Percentiles rank a stretch among this genome's conserved stretches.
phyloP scores from a whole-genome alignment of 2,329 filamentous ascomycete species.

The Pseudocercospora musae region DNA sequence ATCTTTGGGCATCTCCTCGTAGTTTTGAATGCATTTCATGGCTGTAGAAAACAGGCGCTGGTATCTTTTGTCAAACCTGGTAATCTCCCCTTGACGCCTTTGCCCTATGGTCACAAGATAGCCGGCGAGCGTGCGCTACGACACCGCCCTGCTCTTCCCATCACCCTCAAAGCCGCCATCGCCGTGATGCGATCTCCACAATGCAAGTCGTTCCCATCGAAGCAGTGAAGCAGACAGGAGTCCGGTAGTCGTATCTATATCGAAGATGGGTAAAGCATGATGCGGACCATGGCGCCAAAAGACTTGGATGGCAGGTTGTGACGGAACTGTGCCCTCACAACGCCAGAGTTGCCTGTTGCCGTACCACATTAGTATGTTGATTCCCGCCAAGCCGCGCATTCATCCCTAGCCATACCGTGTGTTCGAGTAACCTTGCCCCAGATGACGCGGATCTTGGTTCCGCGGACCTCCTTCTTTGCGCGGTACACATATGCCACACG shows the following conservation, averaged over 20 bases:
- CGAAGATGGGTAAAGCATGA: constrained; percentile 42
- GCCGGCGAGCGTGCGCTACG: constrained; percentile 3
- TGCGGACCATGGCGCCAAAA: constrained; percentile 65
- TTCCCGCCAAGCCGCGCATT: not conserved
- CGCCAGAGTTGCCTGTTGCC: constrained; percentile 82
- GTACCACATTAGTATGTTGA: constrained; percentile 21
- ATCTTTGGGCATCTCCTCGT: not conserved
- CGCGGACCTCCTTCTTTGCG: constrained; percentile 88
- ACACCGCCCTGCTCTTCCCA: not conserved
- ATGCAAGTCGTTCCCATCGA: constrained; percentile 4
- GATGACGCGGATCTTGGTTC: constrained; percentile 97
- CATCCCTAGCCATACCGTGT: constrained; percentile 64
- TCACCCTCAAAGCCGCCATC: not conserved
- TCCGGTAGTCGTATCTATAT: constrained; percentile 31
- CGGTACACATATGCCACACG: constrained; percentile 99
- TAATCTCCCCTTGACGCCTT: constrained; percentile 3
- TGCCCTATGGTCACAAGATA: not conserved
- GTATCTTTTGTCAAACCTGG: constrained; percentile 2
- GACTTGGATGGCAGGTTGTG: constrained; percentile 93
- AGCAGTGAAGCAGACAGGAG: constrained; percentile 4
- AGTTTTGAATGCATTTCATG: constrained; percentile 1
- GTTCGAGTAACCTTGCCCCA: constrained; percentile 97
- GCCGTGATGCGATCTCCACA: constrained; percentile 1
- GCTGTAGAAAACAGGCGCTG: constrained; percentile 6
- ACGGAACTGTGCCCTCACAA: constrained; percentile 96